Evolutionary conservation across 1,284 basidiomycete genomes (phyloP).

Genomic region (Fomitopsis schrenkii): DNA sequence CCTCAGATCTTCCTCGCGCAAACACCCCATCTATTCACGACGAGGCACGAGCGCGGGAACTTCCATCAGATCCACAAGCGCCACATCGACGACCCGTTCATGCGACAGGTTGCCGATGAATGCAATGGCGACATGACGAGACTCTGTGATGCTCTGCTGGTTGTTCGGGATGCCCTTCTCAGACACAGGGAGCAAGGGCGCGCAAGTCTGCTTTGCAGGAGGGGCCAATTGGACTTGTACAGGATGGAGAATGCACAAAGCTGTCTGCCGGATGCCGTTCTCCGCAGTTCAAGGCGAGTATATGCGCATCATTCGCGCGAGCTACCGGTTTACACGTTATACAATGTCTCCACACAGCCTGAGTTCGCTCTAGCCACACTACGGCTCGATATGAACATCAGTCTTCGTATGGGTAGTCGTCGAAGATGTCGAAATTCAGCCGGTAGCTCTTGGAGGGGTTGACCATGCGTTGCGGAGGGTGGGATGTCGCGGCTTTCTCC

Average conservation of each 20-base stretch:
- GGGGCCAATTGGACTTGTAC: conserved; percentile 39
- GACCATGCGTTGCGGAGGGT: conserved; percentile 46
- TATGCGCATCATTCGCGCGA: no score
- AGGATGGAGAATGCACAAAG: conserved; percentile 33
- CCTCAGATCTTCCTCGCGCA: conserved; percentile 41
- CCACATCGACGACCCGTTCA: conserved; percentile 30
- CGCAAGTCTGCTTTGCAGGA: conserved; percentile 42
- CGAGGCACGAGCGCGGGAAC: conserved; percentile 39
- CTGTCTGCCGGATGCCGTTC: conserved; percentile 38
- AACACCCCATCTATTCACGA: conserved; percentile 46
- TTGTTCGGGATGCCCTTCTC: conserved; percentile 37
- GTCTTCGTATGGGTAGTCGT: conserved; percentile 26
- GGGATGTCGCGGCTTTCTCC: conserved; percentile 54
- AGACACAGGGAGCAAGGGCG: conserved; percentile 38
- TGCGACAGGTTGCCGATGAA: conserved; percentile 25
- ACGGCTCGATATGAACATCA: neutral
- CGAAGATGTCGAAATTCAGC: conserved; percentile 59
- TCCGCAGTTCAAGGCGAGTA: conserved; percentile 30
- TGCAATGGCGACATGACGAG: conserved; percentile 34
- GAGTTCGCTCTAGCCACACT: no score
- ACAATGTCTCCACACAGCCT: no score
- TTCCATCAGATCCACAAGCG: conserved; percentile 39
- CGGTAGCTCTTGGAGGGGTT: conserved; percentile 64
- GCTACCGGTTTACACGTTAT: no score
- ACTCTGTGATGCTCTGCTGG: conserved; percentile 34